These are phyloP conservation scores for Boletus rufocinnamomeus DNA, from an alignment of 768 basidiomycete genomes.

Conservation along the genomic window DNA sequence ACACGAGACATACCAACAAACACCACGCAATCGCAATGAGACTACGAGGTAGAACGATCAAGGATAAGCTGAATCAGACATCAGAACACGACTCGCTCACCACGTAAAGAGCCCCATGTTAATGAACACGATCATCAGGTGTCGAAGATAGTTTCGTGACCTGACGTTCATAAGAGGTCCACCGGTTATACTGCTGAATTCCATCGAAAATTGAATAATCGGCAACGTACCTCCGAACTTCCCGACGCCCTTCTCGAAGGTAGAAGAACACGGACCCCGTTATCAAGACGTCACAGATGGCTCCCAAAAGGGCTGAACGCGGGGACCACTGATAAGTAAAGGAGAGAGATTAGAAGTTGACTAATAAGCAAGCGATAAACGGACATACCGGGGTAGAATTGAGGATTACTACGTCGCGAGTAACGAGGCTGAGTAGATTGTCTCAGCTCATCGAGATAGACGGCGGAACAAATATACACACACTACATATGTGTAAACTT, in stretches of 20 bases:
- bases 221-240: constrained; percentile 4
- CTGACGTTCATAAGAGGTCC: neutral
- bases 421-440: neutral
- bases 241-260: constrained; percentile 16
- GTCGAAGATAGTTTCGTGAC: constrained; percentile 8
- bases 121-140: constrained; percentile 13
- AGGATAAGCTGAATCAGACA: neutral
- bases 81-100: neutral
- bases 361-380: too few relatives aligned
- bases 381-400: neutral
- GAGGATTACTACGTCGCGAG: neutral
- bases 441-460: neutral
- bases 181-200: neutral
- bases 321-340: constrained; percentile 10
- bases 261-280: constrained; percentile 24
- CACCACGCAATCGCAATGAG: constrained; percentile 13
- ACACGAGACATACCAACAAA: constrained; percentile 5
- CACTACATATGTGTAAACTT: neutral
- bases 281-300: constrained; percentile 16
- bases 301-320: constrained; percentile 30
- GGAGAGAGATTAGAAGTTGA: too few relatives aligned
- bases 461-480: neutral
- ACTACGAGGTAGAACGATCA: neutral
- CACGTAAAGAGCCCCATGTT: constrained; percentile 19
- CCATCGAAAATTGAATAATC: too few relatives aligned